These are phyloP conservation scores for Candida buenavistaensis DNA, from an alignment of 1,139 yeast genomes.

Conservation along the genomic window DNA sequence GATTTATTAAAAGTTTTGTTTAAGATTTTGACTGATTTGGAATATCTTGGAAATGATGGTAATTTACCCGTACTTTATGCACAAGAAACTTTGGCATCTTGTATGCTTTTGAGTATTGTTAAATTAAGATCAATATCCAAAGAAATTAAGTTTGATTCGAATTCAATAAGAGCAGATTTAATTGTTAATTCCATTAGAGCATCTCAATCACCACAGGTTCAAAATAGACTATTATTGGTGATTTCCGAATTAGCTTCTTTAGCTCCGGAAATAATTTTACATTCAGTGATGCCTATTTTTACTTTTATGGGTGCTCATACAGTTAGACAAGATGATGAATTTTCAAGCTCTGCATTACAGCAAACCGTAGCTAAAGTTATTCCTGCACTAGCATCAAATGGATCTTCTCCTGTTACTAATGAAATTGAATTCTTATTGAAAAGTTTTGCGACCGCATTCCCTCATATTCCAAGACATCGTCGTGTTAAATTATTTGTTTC, in stretches of 20 bases:
- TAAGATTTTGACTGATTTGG: slow-evolving; percentile 77
- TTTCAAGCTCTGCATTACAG: slow-evolving; percentile 87
- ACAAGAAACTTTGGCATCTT: slow-evolving; percentile 86
- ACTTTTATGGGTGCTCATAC: slow-evolving; percentile 99
- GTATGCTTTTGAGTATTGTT: slow-evolving; percentile 73
- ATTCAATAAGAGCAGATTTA: slow-evolving; percentile 80
- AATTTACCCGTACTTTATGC: slow-evolving; percentile 88
- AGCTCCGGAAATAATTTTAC: slow-evolving; percentile 89
- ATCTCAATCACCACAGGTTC: slow-evolving; percentile 91
- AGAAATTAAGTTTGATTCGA: slow-evolving; percentile 52
- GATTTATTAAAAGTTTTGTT: slow-evolving; percentile 60
- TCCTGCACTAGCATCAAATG: slow-evolving; percentile 79
- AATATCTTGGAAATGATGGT: slow-evolving; percentile 87
- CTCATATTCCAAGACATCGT: slow-evolving; percentile 95
- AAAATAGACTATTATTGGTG: slow-evolving; percentile 79
- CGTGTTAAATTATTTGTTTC: slow-evolving; percentile 82
- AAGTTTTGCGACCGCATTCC: slow-evolving; percentile 90
- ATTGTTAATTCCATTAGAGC: slow-evolving; percentile 88
- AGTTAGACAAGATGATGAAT: slow-evolving; percentile 94
- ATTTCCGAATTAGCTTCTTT: slow-evolving; percentile 85
- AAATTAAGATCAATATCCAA: slow-evolving; percentile 38
- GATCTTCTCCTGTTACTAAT: slow-evolving; percentile 49
- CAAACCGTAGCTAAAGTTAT: slow-evolving; percentile 88
- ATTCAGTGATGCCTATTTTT: slow-evolving; percentile 97
- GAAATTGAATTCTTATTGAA: slow-evolving; percentile 83